phyloP scores from a whole-genome alignment of 2,329 filamentous ascomycete species.

The Cytospora piceicola region DNA sequence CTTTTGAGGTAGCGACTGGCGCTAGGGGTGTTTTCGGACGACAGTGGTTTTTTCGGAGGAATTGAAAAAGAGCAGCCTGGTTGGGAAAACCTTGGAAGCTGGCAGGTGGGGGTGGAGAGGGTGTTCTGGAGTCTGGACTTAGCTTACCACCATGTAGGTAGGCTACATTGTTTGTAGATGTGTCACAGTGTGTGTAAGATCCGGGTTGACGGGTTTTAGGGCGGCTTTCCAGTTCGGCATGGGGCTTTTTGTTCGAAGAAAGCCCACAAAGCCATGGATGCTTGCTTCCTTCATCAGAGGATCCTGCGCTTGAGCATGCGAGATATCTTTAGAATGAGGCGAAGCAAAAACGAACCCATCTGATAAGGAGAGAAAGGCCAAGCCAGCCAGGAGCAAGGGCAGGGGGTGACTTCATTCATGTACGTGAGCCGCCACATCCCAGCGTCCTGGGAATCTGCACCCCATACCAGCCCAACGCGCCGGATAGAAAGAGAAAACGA shows the following conservation, averaged over 20 bases:
- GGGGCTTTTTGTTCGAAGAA: background rate
- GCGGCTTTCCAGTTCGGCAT: background rate
- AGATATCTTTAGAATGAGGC: background rate
- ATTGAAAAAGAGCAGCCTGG: constrained; percentile 8
- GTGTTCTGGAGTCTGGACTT: background rate
- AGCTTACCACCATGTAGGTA: background rate
- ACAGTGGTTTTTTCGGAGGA: background rate
- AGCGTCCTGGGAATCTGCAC: constrained; percentile 15
- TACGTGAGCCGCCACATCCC: constrained; percentile 24
- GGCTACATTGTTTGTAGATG: background rate
- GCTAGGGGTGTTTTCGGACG: constrained; percentile 3
- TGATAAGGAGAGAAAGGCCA: background rate
- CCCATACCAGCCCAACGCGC: constrained; percentile 4
- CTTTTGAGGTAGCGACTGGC: constrained; percentile 2
- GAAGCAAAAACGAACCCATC: constrained; percentile 5
- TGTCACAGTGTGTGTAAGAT: background rate
- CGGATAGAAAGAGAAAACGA: constrained; percentile 2
- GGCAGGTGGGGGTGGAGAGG: background rate
- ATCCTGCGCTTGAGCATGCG: background rate
- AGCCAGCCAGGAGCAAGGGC: constrained; percentile 8
- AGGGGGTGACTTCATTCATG: constrained; percentile 18
- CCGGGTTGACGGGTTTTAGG: background rate
- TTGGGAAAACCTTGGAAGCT: background rate
- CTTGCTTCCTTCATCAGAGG: background rate
- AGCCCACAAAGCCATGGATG: background rate